Evolutionary conservation across 73 alveolate species (phyloP), one percentile per base, ranked within the genome.

Genomic region (Uronychia setigera): DNA sequence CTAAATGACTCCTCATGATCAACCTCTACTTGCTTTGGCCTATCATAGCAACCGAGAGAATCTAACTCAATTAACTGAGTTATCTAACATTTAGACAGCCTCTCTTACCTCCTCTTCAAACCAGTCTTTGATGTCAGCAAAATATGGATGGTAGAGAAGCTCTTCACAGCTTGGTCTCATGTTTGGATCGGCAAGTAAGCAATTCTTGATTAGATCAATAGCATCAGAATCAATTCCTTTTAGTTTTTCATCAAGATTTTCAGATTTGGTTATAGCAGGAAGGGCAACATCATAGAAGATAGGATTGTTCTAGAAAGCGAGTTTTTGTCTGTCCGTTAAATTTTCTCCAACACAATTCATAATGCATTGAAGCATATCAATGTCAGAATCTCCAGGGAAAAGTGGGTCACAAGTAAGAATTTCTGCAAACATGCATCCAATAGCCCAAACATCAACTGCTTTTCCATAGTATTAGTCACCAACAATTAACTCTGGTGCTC

Each of bases 401-500:
- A 94, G 79, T 9, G 98, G 98, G 34, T 74, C 87, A 31, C 97
- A 93, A 35, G 93, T 93, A 26, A 93, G 60, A 59, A 94, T 77
- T 79, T 94, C 98, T 1, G 95, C 97, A 57, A 95, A 83, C 1
- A 96, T 92, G 58, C 98, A 96, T 14, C 99, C 99, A 33, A 96
- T 87, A 11, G 97, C 93, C 98, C 99, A 96, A 14, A 94, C 93
- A 87, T 96, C 99, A 0, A 96, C 96, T 83, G 93, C 83, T n/a
- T 94, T 91, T 29, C 95, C 96, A 91, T 96, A 96, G 82, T 94
- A 78, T 77, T 78, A 79, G 58, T 91, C 94, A 26, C 97, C 97
- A 11, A 96, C 81, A 31, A 96, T 78, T 32, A 93, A 87, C 85
- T 96, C 99, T n/a, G 99, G 99, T 1, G 99, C 98, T 81, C 99